Evolutionary conservation across 805 yeast species (phyloP), one percentile per base, ranked within the genome.

Genomic region (Teunomyces stri): DNA sequence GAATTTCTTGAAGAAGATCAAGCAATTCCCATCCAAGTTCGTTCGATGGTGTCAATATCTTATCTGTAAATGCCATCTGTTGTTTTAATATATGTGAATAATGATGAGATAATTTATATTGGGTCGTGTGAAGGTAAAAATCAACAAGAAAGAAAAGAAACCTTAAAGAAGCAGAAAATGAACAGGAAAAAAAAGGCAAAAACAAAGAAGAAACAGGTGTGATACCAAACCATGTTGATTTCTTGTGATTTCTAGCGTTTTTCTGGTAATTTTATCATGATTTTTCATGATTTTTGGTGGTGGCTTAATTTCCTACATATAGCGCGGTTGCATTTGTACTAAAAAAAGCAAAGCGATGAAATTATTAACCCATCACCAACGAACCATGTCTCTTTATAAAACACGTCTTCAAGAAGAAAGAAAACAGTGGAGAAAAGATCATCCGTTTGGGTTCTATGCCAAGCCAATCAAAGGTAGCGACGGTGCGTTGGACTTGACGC

Each of bases 401-500:
- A 89, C 82, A 49, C 81, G 99, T 58, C 79, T 92, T 35, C 97
- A 91, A 61, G 96, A 90, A 66, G 99, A 92, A 54, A 84, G 99
- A 66, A 92, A 91, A 69, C 89, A 87, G 65, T 94, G 99, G 99
- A 82, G 99, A 57, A 92, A 89, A 65, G 97, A 90, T 65, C 99
- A 94, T 64, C 99, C 99, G 0, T 94, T 91, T 68, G 98, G 98
- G 6, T 94, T 94, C 68, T 91, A 71, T 56, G 99, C 99, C 33
- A 88, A 89, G 61, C 99, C 99, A 11, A 62, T 70, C 21, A 91
- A 87, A 64, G 73, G 76, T n/a, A 59, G 73, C 1, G 96, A 90
- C 60, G 99, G 99, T 3, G 72, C 89, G 0, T 73, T 94, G 52
- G 90, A 94, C 65, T 74, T 94, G 52, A 86, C 87, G 60, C 78